These are phyloP conservation scores for Trichoderma sp. DNA, from an alignment of 2,329 filamentous ascomycete species.

Conservation along the genomic window DNA sequence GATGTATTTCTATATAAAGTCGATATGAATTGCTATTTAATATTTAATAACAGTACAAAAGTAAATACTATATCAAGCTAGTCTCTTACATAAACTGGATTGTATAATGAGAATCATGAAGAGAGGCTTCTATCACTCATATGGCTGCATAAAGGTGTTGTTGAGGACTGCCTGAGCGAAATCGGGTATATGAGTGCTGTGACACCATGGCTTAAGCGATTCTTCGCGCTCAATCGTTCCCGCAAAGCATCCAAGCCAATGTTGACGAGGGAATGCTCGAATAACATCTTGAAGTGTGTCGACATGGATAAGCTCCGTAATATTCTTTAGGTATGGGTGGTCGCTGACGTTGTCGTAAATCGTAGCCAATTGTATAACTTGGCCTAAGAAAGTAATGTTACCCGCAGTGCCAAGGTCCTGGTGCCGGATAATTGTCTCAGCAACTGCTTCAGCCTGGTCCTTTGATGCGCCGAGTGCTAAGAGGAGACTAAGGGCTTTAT, in stretches of 20 bases:
- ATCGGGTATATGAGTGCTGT: not conserved
- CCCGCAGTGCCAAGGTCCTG: not conserved
- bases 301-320: not conserved
- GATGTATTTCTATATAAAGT: no score
- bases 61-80: no score
- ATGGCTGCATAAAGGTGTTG: not conserved
- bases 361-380: not conserved
- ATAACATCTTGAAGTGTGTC: not conserved
- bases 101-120: not conserved
- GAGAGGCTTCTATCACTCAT: not conserved
- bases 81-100: no score
- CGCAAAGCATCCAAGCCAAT: not conserved
- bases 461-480: not conserved
- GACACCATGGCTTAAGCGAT: not conserved
- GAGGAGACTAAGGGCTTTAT: not conserved
- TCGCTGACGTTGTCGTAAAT: not conserved
- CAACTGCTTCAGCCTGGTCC: not conserved
- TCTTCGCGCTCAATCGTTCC: not conserved
- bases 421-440: not conserved
- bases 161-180: not conserved
- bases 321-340: not conserved
- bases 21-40: no score
- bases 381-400: not conserved
- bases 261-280: not conserved
- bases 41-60: no score